Conservation (phyloP, 345 rosid species). For the Stellera chamaejasme region DNA sequence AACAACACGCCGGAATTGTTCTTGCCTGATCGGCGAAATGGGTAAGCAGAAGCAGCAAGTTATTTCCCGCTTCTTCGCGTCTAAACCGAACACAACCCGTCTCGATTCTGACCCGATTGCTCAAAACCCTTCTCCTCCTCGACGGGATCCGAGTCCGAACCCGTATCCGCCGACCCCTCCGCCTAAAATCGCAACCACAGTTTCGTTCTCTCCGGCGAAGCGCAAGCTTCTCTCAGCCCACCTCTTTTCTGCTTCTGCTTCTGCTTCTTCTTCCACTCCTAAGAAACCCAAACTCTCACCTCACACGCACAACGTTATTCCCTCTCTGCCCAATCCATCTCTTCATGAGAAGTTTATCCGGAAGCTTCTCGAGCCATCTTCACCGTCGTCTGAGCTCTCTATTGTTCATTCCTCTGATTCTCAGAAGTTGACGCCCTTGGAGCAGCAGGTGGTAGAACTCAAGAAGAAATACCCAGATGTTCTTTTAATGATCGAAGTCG, state of each 20-base stretch:
- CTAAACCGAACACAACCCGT: conserved; percentile 48
- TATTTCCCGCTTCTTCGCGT: conserved; percentile 84
- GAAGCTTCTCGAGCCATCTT: conserved; percentile 31
- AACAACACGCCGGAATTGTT: too few species aligned
- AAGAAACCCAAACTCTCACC: conserved; percentile 48
- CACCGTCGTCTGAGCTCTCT: conserved; percentile 2
- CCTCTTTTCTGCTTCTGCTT: conserved; percentile 8
- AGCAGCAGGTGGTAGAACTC: conserved; percentile 70
- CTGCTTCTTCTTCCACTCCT: conserved; percentile 14
- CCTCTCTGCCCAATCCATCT: conserved; percentile 23
- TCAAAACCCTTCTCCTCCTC: conserved; percentile 5
- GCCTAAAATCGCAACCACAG: conserved; percentile 55
- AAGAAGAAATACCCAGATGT: conserved; percentile 64
- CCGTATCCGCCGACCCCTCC: conserved; percentile 24
- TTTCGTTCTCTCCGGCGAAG: conserved; percentile 62
- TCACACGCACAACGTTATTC: conserved; percentile 37
- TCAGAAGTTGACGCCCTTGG: conserved; percentile 71
- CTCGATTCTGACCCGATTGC: conserved; percentile 6
- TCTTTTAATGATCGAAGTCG: conserved; percentile 87
- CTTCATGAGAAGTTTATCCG: conserved; percentile 43
- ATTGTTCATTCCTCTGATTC: conserved; percentile 3
- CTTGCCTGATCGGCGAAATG: conserved; percentile 24
- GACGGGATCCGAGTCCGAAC: conserved; percentile 15
- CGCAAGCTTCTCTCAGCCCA: conserved; percentile 63
- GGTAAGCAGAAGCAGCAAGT: conserved; percentile 78